These are phyloP conservation scores for Penicillium sp. DNA, from an alignment of 2,329 filamentous ascomycete genomes.

Conservation along the genomic window DNA sequence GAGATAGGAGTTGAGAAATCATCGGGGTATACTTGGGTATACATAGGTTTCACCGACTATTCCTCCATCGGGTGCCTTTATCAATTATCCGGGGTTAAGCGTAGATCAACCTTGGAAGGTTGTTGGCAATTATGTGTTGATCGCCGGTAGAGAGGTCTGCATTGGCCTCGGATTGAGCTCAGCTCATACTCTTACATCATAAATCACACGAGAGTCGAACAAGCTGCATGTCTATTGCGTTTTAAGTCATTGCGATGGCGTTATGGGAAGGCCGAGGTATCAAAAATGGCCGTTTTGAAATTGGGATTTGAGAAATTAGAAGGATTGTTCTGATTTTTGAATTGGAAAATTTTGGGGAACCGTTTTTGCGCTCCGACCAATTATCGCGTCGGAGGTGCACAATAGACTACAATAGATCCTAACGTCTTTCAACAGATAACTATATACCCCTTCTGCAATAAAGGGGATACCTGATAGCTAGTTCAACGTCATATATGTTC, in stretches of 20 bases:
- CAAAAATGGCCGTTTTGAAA: neutral
- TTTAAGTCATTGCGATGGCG: neutral
- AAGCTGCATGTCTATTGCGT: neutral
- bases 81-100: slow-evolving; percentile 4
- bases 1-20: neutral
- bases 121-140: neutral
- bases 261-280: neutral
- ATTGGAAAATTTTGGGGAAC: neutral
- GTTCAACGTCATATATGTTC: neutral
- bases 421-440: neutral
- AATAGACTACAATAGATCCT: neutral
- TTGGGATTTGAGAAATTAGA: neutral
- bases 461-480: neutral
- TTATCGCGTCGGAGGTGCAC: neutral
- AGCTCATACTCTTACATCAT: slow-evolving; percentile 1
- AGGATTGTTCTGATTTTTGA: neutral
- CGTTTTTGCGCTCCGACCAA: neutral
- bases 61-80: neutral
- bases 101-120: neutral
- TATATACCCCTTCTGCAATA: neutral
- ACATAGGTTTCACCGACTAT: slow-evolving; percentile 6
- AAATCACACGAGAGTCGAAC: slow-evolving; percentile 1
- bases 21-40: neutral
- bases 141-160: neutral
- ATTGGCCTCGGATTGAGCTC: neutral